These are phyloP conservation scores for Plenodomus tracheiphilus DNA, from an alignment of 2,329 filamentous ascomycete species.

Conservation along the genomic window DNA sequence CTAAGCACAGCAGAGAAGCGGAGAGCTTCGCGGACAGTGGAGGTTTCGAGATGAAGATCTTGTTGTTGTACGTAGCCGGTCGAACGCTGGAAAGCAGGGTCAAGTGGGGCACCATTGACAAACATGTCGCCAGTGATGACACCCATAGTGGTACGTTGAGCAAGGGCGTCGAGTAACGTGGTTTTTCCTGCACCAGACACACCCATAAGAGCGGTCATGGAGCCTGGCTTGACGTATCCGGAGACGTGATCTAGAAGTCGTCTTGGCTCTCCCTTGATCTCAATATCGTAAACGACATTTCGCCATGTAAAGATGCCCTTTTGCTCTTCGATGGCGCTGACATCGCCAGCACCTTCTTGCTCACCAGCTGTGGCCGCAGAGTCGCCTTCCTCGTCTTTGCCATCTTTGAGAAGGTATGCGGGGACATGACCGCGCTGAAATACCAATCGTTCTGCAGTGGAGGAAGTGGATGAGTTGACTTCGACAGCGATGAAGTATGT, in stretches of 20 bases:
- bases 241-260: slow-evolving; percentile 58
- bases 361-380: slow-evolving; percentile 27
- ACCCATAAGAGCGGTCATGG: slow-evolving; percentile 47
- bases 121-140: slow-evolving; percentile 46
- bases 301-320: slow-evolving; percentile 48
- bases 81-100: slow-evolving; percentile 42
- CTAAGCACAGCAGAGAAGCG: slow-evolving; percentile 42
- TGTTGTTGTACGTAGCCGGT: slow-evolving; percentile 48
- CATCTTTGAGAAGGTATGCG: slow-evolving; percentile 41
- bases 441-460: slow-evolving; percentile 70
- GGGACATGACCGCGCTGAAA: slow-evolving; percentile 57
- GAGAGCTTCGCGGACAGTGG: slow-evolving; percentile 43
- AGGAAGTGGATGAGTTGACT: slow-evolving; percentile 64
- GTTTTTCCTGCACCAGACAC: slow-evolving; percentile 46
- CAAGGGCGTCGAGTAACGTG: slow-evolving; percentile 42
- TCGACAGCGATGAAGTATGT: slow-evolving; percentile 68
- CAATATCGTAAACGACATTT: slow-evolving; percentile 40
- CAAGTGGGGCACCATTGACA: slow-evolving; percentile 42
- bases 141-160: slow-evolving; percentile 41
- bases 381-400: slow-evolving; percentile 43
- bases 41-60: slow-evolving; percentile 45
- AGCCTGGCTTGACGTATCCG: slow-evolving; percentile 60
- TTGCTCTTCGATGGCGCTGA: slow-evolving; percentile 45
- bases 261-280: slow-evolving; percentile 50
- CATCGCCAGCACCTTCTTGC: slow-evolving; percentile 41